Evolutionary conservation across 139 green algal species (phyloP), one percentile per base, ranked within the genome.

Genomic region (Chlorella sp.): DNA sequence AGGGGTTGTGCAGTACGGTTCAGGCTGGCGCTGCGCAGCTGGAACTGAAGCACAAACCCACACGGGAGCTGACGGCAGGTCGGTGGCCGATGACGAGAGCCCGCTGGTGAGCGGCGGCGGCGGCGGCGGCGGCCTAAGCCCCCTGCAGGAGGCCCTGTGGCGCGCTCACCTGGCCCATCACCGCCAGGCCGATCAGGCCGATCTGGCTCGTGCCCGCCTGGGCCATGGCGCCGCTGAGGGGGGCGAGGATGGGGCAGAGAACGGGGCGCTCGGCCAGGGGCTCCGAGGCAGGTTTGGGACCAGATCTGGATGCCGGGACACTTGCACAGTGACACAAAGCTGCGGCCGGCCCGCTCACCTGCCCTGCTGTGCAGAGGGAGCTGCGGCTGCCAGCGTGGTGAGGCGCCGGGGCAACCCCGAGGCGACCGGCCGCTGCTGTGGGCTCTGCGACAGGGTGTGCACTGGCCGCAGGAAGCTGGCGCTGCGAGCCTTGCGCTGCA

Each of bases 111-210:
- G 64, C 17, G 17, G 64, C 32, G 32, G 32, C 13, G 17, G 69
- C 46, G 41, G 77, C n/a, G 65, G 34, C 22, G 32, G 4, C 1
- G 65, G n/a, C 9, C 65, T 43, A n/a, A 44, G n/a, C 22, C 13
- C 7, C 65, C 14, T 73, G 65, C 32, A 43, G n/a, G 13, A n/a
- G n/a, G 17, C 60, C 60, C 56, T 7, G 22, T 36, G 60, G 44
- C 19, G 3, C 13, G 60, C 77, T 58, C 77, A 74, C 58, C 96
- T 99, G 97, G 5, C 97, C 97, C 97, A 99, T 99, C 34, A 99
- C 97, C 2, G 97, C 97, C 72, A 99, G 88, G 40, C 97, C 97
- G 32, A 97, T 88, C 1, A 99, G 94, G 26, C 97, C 97, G 73
- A 99, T 96, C 80, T 93, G 56, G 14, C 92, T 94, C 40, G 84